These are phyloP conservation scores for Herpetomonas tarakana DNA, from an alignment of 208 protist species.

Conservation along the genomic window DNA sequence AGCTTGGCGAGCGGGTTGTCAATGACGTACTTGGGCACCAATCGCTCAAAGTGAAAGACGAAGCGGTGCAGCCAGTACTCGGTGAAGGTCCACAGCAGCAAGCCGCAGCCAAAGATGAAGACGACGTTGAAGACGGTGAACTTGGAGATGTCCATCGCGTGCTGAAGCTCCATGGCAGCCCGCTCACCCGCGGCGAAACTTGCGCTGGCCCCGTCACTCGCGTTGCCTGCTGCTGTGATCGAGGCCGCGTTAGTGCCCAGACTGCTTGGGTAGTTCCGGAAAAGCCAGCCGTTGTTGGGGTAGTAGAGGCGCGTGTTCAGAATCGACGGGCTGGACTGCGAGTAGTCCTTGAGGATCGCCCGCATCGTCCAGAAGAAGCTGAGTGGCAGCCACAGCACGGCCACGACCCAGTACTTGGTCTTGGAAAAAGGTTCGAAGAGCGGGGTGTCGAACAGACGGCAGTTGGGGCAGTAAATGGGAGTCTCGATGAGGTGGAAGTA, in stretches of 20 bases:
- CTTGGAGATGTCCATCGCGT: slow-evolving; percentile 16
- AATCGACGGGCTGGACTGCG: slow-evolving; percentile 14
- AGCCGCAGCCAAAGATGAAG: slow-evolving; percentile 24
- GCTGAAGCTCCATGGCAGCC: slow-evolving; percentile 21
- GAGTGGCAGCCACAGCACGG: slow-evolving; percentile 40
- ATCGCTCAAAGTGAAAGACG: slow-evolving; percentile 41
- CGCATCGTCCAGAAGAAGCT: slow-evolving; percentile 33
- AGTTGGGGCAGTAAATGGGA: slow-evolving; percentile 36
- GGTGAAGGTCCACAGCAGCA: slow-evolving; percentile 38
- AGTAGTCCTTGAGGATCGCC: slow-evolving; percentile 35
- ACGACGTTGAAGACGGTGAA: slow-evolving; percentile 25
- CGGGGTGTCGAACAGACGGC: slow-evolving; percentile 39
- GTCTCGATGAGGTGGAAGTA: slow-evolving; percentile 46
- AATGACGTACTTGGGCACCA: slow-evolving; percentile 18
- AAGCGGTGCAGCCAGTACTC: slow-evolving; percentile 51
- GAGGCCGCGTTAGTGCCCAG: slow-evolving; percentile 7
- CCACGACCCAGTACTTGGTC: slow-evolving; percentile 44
- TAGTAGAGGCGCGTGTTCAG: slow-evolving; percentile 35
- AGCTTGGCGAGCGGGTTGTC: slow-evolving; percentile 35
- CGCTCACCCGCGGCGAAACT: slow-evolving; percentile 7
- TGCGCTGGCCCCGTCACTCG: too few relatives aligned
- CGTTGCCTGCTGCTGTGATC: slow-evolving; percentile 12
- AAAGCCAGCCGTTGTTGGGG: slow-evolving; percentile 37
- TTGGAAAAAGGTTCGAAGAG: slow-evolving; percentile 45
- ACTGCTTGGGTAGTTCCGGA: slow-evolving; percentile 27